These are phyloP conservation scores for Pseudognaphalium luteoalbum DNA, from an alignment of 129 eudicot genomes.

Conservation along the genomic window DNA sequence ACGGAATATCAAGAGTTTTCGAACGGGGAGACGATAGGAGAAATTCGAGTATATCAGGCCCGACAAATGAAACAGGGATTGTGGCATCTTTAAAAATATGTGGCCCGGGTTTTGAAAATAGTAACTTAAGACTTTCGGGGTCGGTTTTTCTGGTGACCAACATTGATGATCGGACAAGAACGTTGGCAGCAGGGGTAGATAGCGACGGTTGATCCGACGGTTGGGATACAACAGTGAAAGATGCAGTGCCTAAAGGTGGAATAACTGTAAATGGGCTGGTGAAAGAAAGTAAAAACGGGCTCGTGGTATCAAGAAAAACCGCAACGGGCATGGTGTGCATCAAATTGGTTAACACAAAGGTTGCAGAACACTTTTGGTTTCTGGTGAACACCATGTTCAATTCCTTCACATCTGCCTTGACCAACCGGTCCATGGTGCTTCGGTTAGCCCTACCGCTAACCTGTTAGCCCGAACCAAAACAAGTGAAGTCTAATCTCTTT, in stretches of 20 bases:
- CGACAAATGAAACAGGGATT: constrained; percentile 55
- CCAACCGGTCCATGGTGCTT: constrained; percentile 59
- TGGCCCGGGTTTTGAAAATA: constrained; percentile 58
- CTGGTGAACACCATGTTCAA: constrained; percentile 39
- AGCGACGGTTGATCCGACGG: constrained; percentile 47
- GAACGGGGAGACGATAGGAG: constrained; percentile 31
- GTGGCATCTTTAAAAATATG: constrained; percentile 62
- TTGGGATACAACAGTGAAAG: constrained; percentile 44
- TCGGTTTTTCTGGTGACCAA: constrained; percentile 59
- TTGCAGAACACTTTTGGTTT: constrained; percentile 43
- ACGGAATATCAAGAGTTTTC: constrained; percentile 31
- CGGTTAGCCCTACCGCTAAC: background rate
- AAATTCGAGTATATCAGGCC: constrained; percentile 48
- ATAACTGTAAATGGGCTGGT: constrained; percentile 39
- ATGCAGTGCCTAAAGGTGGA: constrained; percentile 56
- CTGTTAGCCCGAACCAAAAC: background rate
- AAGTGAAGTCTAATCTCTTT: background rate
- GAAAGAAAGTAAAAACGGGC: constrained; percentile 45
- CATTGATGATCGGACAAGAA: constrained; percentile 59
- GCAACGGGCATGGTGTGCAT: constrained; percentile 86
- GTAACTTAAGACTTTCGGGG: constrained; percentile 49
- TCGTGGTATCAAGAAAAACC: constrained; percentile 57
- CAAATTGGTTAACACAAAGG: constrained; percentile 56
- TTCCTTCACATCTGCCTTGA: constrained; percentile 54
- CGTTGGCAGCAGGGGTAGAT: constrained; percentile 33